Conservation (phyloP, 306 rosid genomes). For the Casuarina cunninghamiana region DNA sequence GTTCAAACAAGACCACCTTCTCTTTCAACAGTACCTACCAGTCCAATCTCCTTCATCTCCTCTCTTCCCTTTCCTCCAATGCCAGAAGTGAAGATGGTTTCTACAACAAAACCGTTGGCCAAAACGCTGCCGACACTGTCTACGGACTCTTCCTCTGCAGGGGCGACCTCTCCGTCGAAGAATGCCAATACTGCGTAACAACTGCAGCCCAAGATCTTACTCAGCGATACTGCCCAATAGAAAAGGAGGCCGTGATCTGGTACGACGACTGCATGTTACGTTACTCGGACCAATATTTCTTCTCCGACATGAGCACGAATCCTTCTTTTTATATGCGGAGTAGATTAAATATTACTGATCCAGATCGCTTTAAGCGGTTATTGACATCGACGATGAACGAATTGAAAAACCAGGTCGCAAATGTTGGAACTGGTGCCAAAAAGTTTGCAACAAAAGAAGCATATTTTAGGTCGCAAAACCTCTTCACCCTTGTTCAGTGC, state of each 20-base stretch:
- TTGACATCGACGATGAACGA: slow-evolving; percentile 12
- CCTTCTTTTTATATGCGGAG: not conserved
- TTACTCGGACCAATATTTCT: slow-evolving; percentile 2
- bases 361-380: not conserved
- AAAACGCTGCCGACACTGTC: slow-evolving; percentile 17
- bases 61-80: not conserved
- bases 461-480: not conserved
- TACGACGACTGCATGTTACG: slow-evolving; percentile 7
- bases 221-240: not conserved
- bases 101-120: slow-evolving; percentile 13
- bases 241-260: slow-evolving; percentile 47
- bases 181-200: slow-evolving; percentile 39
- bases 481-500: too few species aligned
- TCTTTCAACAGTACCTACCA: not conserved
- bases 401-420: slow-evolving; percentile 11
- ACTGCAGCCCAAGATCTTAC: slow-evolving; percentile 32
- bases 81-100: not conserved
- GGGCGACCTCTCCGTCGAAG: slow-evolving; percentile 26
- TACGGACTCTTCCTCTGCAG: slow-evolving; percentile 54
- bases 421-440: not conserved
- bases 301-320: slow-evolving; percentile 10
- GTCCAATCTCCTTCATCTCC: not conserved
- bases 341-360: not conserved
- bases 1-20: not conserved
- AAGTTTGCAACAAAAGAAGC: too few species aligned